Evolutionary conservation across 2,329 filamentous ascomycete species (phyloP), one percentile per base, ranked within the genome.

Genomic region (Fusarium sp.): DNA sequence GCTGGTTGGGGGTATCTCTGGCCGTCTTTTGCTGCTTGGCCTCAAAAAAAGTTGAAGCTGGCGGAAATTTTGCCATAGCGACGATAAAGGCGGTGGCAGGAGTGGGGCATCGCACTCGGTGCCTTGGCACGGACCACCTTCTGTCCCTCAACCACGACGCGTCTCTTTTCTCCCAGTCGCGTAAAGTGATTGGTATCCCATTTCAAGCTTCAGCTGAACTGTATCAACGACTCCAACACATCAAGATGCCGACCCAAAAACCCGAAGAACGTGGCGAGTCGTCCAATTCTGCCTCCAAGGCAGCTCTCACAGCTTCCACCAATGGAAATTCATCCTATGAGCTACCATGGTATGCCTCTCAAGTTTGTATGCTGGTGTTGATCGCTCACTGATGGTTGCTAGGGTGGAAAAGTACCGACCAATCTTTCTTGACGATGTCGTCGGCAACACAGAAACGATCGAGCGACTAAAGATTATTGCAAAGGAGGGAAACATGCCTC

Each of bases 371-470:
- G 69, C 2, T 34, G 23, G 60, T 20, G 7, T 11, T 43, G 43
- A 56, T 66, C 48, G 54, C 71, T 80, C 64, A 77, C 74, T 78
- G 70, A 76, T 72, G 75, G 11, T 71, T 68, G 68, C 16, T 73
- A 98, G 96, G 97, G 97, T 99, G 71, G 97, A 99, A 85, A 99
- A 99, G 83, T 99, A 98, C 86, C 91, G 97, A 43, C 97, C 97
- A 1, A 90, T 97, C 63, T 97, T 97, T 84, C 91, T 99, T 34
- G 95, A 98, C 85, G 96, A 99, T 85, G 92, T 99, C 63, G 97
- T 99, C 64, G 97, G 97, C 80, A 99, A 99, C 84, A 97, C 94
- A 23, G 97, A 99, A 83, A 99, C 97, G 1, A 95, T 99, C 79
- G 96, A 98, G 83, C 93, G 97, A 65, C 87, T 99, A 79, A 98